Conservation (phyloP, 2,329 filamentous ascomycete species). For the Cytospora schulzeri region DNA sequence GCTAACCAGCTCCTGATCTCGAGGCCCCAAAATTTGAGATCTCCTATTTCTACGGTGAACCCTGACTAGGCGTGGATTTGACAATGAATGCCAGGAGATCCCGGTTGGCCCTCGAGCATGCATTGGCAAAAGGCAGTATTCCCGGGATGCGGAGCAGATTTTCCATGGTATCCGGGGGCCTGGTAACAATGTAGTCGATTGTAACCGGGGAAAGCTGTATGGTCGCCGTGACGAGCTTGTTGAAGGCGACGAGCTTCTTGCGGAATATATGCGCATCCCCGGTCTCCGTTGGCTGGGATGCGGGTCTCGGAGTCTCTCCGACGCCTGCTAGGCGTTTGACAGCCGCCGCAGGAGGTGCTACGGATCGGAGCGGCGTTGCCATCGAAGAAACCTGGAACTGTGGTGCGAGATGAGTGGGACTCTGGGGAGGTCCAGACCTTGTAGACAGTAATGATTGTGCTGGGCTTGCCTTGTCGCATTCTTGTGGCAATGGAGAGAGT, state of each 20-base stretch:
- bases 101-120: conserved; percentile 17
- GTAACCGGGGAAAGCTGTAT: conserved; percentile 10
- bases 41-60: neutral
- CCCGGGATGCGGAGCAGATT: conserved; percentile 15
- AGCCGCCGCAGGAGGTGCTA: neutral
- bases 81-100: conserved; percentile 19
- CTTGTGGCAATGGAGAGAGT: neutral
- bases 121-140: conserved; percentile 18
- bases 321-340: neutral
- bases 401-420: neutral
- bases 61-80: conserved; percentile 4
- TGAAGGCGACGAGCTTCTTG: conserved; percentile 21
- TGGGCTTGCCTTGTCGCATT: neutral
- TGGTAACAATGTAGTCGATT: conserved; percentile 7
- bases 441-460: neutral
- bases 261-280: conserved; percentile 11
- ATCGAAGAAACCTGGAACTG: neutral
- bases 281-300: neutral
- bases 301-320: neutral
- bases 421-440: neutral
- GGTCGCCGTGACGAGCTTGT: conserved; percentile 14
- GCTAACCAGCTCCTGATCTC: neutral
- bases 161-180: conserved; percentile 1
- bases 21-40: neutral
- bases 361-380: neutral